Percentiles rank a stretch among this genome's conserved stretches.
Conservation (phyloP, 169 alveolate genomes). For the Cyclospora cayetanensis region DNA sequence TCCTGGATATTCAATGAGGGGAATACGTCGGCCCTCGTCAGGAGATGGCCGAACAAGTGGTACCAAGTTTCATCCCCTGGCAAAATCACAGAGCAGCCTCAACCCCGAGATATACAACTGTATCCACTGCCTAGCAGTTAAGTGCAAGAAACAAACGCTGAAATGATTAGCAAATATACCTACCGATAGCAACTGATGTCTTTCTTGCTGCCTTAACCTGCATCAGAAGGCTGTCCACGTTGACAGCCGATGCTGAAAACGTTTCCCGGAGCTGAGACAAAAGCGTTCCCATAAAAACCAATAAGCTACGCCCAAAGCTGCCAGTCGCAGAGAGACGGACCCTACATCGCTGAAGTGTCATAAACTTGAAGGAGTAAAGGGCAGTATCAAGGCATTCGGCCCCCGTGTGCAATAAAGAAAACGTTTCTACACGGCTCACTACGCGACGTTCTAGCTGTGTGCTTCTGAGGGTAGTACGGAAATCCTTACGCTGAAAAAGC, state of each 20-base stretch:
- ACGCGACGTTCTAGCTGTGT: not conserved
- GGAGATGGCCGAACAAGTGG: constrained; percentile 76
- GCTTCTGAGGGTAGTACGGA: not conserved
- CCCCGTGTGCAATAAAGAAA: not conserved
- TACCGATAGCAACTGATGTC: constrained; percentile 75
- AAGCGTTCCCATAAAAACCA: not conserved
- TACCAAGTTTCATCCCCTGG: constrained; percentile 87
- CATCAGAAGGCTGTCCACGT: constrained; percentile 82
- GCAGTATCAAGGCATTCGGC: not conserved
- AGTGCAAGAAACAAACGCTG: too few species aligned
- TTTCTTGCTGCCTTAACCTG: constrained; percentile 69
- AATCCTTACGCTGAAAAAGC: constrained; percentile 63
- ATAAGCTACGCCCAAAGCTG: not conserved
- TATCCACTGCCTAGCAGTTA: not conserved
- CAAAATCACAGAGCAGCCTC: not conserved
- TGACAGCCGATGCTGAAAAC: constrained; percentile 72
- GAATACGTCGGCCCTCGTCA: constrained; percentile 74
- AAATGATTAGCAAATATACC: too few species aligned
- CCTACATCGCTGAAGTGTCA: not conserved
- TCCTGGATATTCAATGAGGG: constrained; percentile 83
- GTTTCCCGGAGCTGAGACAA: constrained; percentile 76
- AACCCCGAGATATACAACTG: not conserved
- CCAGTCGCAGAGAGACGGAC: not conserved
- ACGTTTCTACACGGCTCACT: not conserved
- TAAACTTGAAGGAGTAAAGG: not conserved